Evolutionary conservation across 441 rosid species (phyloP), one percentile per base, ranked within the genome.

Genomic region (Syzygium malaccense): DNA sequence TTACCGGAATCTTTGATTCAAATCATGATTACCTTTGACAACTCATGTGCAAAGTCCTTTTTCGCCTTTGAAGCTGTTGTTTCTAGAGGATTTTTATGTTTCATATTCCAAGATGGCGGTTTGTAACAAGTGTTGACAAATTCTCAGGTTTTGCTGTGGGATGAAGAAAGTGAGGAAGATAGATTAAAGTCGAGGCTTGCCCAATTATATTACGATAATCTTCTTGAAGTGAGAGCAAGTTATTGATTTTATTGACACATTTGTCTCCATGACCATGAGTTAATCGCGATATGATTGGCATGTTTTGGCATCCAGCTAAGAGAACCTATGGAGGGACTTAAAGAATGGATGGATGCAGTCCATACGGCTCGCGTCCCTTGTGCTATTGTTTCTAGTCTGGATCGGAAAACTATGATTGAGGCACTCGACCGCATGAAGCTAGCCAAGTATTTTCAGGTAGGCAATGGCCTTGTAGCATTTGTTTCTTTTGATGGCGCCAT

Each of bases 301-400:
- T 71, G 71, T 14, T 87, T 87, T 86, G 86, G 88, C 88, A 51
- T 86, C 89, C 94, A 98, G 99, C 94, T 95, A 79, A 92, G 88
- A 87, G 90, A 93, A 91, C 98, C 99, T 71, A 91, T 91, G 89
- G 98, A 93, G 55, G 99, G 99, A 19, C 93, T 96, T 45, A 87
- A 88, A 92, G 98, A 95, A 78, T 96, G 99, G 99, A 94, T 98
- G 17, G 99, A 96, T 87, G 98, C 98, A 71, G 95, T 98, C 51
- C 90, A 92, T 88, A 96, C 94, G 55, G 96, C 97, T 86, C 93
- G 95, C 57, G 94, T 98, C 90, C 99, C 99, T 87, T 98, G 99
- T 90, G 99, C 99, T 86, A 95, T 98, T 88, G 99, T 98, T 90
- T 96, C 98, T 87, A 93, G 96, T 91, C 96, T 98, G 85, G 98